Conservation (phyloP, 495 filamentous ascomycete genomes). For the Pseudotulostoma volvatum region DNA sequence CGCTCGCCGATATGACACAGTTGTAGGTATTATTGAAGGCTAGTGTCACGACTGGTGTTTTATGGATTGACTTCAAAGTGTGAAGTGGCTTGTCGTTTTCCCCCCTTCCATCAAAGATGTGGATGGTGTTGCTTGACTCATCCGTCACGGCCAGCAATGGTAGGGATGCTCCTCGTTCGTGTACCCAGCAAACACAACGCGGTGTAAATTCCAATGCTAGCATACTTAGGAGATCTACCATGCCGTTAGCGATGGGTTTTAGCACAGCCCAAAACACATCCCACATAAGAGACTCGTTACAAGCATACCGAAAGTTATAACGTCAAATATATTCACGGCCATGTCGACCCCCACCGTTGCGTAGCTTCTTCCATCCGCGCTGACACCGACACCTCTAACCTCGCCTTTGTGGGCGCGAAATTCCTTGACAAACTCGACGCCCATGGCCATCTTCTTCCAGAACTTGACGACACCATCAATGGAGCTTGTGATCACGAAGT, state of each 20-base stretch:
- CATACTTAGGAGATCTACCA: slow-evolving; percentile 64
- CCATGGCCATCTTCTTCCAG: slow-evolving; percentile 89
- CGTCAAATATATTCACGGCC: slow-evolving; percentile 90
- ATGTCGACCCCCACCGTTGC: slow-evolving; percentile 77
- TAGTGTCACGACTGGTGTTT: slow-evolving; percentile 63
- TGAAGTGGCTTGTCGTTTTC: slow-evolving; percentile 60
- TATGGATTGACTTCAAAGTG: slow-evolving; percentile 56
- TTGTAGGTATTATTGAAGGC: slow-evolving; percentile 79
- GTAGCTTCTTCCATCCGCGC: slow-evolving; percentile 83
- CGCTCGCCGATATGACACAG: slow-evolving; percentile 78
- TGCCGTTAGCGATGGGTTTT: no score
- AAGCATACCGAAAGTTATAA: slow-evolving; percentile 64
- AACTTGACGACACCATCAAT: slow-evolving; percentile 93
- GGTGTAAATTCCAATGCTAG: slow-evolving; percentile 58
- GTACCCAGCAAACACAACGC: slow-evolving; percentile 81
- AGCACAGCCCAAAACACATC: no score
- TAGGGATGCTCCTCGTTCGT: slow-evolving; percentile 69
- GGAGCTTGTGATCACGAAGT: slow-evolving; percentile 88
- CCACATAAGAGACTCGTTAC: neutral
- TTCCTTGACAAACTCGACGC: slow-evolving; percentile 95
- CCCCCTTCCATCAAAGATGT: slow-evolving; percentile 78
- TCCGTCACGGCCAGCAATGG: slow-evolving; percentile 85
- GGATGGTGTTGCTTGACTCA: slow-evolving; percentile 50
- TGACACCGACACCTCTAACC: slow-evolving; percentile 65
- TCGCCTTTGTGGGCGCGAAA: slow-evolving; percentile 81